Evolutionary conservation across 73 alveolate species (phyloP).

Genomic region (Stentor roeselii): DNA sequence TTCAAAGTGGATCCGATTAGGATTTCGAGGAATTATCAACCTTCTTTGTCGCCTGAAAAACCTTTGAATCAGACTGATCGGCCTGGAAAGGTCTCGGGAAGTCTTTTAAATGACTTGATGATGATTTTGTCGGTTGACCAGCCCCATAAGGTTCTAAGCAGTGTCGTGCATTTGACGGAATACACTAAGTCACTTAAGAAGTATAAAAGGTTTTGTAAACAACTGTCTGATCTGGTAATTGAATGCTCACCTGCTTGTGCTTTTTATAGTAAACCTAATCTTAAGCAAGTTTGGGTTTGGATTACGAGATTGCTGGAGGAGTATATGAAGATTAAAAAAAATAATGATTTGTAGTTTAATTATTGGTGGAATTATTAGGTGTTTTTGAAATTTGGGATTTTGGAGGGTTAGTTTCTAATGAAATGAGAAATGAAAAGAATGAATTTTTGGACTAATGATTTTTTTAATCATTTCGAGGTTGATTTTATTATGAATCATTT

Average conservation of each 20-base stretch:
- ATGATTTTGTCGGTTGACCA: not conserved
- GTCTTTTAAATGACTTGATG: not conserved
- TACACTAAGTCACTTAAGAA: not conserved
- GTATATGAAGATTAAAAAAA: not conserved
- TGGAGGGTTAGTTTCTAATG: no score
- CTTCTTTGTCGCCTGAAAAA: not conserved
- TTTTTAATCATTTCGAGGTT: no score
- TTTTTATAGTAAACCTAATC: not conserved
- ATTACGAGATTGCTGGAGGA: not conserved
- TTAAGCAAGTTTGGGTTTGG: not conserved
- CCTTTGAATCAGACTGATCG: not conserved
- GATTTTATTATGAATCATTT: no score
- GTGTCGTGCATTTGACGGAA: not conserved
- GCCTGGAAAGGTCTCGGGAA: not conserved
- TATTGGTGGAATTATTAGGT: no score
- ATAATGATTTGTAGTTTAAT: no score
- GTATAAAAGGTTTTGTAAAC: not conserved
- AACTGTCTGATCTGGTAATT: not conserved
- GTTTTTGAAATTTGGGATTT: no score
- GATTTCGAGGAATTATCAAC: not conserved
- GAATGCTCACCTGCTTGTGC: constrained; percentile 14
- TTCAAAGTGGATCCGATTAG: not conserved
- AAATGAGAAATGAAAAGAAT: no score
- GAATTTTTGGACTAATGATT: no score
- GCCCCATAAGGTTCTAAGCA: not conserved